A percentile compares a stretch with the other conserved stretches of the same genome.
Conservation (phyloP, 2,329 filamentous ascomycete species). For the Cladobotryum protrusum region DNA sequence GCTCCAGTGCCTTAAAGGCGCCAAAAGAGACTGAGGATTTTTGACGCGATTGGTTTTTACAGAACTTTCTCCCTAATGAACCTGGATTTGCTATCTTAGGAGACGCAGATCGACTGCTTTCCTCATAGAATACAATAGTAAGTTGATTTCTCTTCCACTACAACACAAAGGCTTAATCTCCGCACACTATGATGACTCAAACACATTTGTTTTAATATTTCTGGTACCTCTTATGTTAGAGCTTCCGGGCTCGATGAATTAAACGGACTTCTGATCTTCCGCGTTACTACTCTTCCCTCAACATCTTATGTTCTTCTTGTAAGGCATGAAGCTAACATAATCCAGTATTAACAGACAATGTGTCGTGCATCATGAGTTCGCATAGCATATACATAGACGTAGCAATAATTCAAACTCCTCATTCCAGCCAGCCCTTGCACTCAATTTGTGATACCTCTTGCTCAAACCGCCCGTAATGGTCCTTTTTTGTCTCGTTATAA, state of each 20-base stretch:
- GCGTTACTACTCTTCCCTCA: conserved; percentile 7
- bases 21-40: neutral
- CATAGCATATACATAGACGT: conserved; percentile 8
- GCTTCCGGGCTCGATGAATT: conserved; percentile 66
- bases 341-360: neutral
- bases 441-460: conserved; percentile 1
- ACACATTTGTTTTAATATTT: conserved; percentile 58
- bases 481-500: conserved; percentile 4
- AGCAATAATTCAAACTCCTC: conserved; percentile 9
- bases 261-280: conserved; percentile 71
- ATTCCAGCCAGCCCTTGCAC: neutral
- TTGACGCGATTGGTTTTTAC: neutral
- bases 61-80: neutral
- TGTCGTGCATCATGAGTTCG: neutral
- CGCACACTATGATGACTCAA: conserved; percentile 62
- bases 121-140: conserved; percentile 22
- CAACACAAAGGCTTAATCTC: conserved; percentile 8
- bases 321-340: conserved; percentile 6
- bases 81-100: neutral
- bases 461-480: conserved; percentile 1
- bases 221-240: conserved; percentile 99
- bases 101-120: neutral
- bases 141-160: conserved; percentile 19
- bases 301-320: neutral
- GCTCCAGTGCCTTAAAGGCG: neutral